Conservation (phyloP, 495 filamentous ascomycete species). For the Collariella sp. region DNA sequence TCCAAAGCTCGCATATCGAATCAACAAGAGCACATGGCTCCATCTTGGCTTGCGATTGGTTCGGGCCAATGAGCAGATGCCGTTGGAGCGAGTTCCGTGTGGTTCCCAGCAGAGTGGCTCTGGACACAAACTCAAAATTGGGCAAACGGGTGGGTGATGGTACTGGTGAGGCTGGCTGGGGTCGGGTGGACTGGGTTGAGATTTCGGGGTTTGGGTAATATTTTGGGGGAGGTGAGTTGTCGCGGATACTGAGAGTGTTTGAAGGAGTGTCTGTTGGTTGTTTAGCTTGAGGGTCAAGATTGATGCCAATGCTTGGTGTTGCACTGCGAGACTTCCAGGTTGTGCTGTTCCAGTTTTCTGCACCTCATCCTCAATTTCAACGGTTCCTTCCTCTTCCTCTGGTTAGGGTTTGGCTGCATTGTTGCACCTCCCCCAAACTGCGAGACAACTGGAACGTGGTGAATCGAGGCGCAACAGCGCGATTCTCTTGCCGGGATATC, state of each 20-base stretch:
- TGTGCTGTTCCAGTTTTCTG: not conserved
- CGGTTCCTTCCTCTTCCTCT: not conserved
- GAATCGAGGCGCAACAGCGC: not conserved
- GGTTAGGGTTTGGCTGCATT: not conserved
- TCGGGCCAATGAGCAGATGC: not conserved
- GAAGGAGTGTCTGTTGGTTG: no score
- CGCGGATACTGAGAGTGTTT: no score
- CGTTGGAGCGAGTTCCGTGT: not conserved
- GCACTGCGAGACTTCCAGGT: no score
- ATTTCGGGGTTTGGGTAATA: not conserved
- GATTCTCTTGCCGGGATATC: not conserved
- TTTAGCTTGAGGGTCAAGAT: no score
- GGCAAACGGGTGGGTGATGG: not conserved
- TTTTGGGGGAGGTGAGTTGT: not conserved
- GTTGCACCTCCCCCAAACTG: not conserved
- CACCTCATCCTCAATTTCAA: no score
- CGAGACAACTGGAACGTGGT: not conserved
- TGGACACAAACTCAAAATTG: not conserved
- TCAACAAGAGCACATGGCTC: conserved; percentile 20
- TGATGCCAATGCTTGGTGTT: no score
- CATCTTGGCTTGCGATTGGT: conserved; percentile 20
- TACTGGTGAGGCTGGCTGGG: not conserved
- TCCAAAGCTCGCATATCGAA: conserved; percentile 19
- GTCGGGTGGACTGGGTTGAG: no score
- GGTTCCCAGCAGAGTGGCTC: not conserved